A percentile compares a stretch with the other conserved stretches of the same genome.
Evolutionary conservation across 495 filamentous ascomycete species (phyloP).

Genomic region (Hypoxylon perforatum): DNA sequence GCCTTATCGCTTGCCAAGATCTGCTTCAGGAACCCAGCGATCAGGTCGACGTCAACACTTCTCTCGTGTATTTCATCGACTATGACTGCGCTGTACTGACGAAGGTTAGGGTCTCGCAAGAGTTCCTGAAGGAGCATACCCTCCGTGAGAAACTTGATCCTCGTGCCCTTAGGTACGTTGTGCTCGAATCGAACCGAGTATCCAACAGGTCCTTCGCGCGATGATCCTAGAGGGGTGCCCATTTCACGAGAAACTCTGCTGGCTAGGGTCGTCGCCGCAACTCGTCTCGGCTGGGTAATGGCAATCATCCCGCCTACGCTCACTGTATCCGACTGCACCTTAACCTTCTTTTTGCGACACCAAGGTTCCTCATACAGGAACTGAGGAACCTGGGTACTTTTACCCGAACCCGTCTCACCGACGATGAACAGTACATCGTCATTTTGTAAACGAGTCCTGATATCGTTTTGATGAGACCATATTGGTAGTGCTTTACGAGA

Average conservation of each 20-base stretch:
- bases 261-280: slow-evolving; percentile 94
- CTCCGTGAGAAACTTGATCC: slow-evolving; percentile 94
- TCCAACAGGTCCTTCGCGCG: slow-evolving; percentile 68
- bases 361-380: slow-evolving; percentile 84
- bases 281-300: slow-evolving; percentile 92
- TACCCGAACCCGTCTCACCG: slow-evolving; percentile 96
- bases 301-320: slow-evolving; percentile 87
- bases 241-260: slow-evolving; percentile 89
- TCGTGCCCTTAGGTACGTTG: slow-evolving; percentile 72
- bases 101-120: slow-evolving; percentile 83
- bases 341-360: slow-evolving; percentile 71
- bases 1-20: slow-evolving; percentile 68
- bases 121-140: slow-evolving; percentile 97
- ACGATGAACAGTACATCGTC: slow-evolving; percentile 84
- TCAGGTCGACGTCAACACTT: slow-evolving; percentile 93
- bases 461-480: slow-evolving; percentile 75
- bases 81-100: slow-evolving; percentile 86
- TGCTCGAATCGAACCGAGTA: slow-evolving; percentile 96
- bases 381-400: slow-evolving; percentile 96
- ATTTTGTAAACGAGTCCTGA: slow-evolving; percentile 68
- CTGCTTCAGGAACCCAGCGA: slow-evolving; percentile 86
- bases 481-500: slow-evolving; percentile 77
- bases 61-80: slow-evolving; percentile 98
- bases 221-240: slow-evolving; percentile 80
- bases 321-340: slow-evolving; percentile 59